phyloP scores from a whole-genome alignment of 768 basidiomycete species.

The Postia placenta region DNA sequence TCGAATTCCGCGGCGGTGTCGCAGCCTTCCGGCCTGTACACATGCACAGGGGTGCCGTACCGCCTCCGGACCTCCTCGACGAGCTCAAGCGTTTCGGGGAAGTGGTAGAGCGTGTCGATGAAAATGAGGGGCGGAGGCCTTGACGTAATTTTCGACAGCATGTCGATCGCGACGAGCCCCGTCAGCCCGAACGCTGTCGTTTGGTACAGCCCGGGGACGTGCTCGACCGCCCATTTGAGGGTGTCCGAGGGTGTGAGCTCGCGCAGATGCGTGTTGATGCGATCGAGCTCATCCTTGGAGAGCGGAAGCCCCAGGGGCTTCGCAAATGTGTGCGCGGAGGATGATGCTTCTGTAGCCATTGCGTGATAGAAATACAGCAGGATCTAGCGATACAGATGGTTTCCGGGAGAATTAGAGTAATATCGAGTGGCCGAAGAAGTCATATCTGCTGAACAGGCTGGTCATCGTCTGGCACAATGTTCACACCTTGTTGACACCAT shows the following conservation, averaged over 20 bases:
- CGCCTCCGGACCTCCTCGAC: slow-evolving; percentile 72
- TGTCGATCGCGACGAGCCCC: slow-evolving; percentile 88
- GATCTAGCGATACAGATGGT: too few relatives aligned
- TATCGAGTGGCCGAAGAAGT: too few relatives aligned
- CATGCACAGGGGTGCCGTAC: slow-evolving; percentile 69
- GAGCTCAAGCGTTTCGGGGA: slow-evolving; percentile 86
- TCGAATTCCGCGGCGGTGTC: slow-evolving; percentile 70
- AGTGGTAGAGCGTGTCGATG: slow-evolving; percentile 95
- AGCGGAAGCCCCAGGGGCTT: slow-evolving; percentile 53
- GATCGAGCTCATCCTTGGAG: slow-evolving; percentile 47
- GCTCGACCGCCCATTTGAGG: slow-evolving; percentile 75
- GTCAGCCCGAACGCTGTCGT: slow-evolving; percentile 97
- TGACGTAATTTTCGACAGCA: slow-evolving; percentile 79
- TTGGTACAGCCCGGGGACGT: slow-evolving; percentile 79
- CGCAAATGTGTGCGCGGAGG: slow-evolving; percentile 25
- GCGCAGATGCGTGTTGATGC: slow-evolving; percentile 71
- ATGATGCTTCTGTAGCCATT: slow-evolving; percentile 1
- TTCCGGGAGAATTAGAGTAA: too few relatives aligned
- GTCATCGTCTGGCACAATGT: slow-evolving; percentile 13
- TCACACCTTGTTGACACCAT: too few relatives aligned
- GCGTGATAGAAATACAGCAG: not conserved
- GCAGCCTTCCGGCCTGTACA: slow-evolving; percentile 76
- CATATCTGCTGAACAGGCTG: slow-evolving; percentile 9
- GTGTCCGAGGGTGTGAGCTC: slow-evolving; percentile 77
- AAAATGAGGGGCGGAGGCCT: slow-evolving; percentile 84